These are phyloP conservation scores for Phaffomyces antillensis DNA, from an alignment of 805 yeast species.

Conservation along the genomic window DNA sequence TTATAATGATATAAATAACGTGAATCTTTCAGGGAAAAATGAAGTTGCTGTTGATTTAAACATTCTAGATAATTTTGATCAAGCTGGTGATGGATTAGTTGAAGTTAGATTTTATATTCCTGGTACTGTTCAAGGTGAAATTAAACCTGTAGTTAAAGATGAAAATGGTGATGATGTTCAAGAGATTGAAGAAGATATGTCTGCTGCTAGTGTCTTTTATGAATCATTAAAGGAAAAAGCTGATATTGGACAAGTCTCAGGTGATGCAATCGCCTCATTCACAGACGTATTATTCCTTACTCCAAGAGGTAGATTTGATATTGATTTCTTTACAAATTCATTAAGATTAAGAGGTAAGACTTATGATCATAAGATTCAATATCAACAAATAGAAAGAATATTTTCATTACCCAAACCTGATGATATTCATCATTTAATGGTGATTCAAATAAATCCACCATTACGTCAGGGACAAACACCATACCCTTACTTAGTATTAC, in stretches of 20 bases:
- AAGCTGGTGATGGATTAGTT: conserved; percentile 91
- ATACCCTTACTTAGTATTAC: conserved; percentile 86
- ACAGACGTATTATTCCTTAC: conserved; percentile 87
- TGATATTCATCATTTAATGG: conserved; percentile 80
- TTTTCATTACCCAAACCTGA: conserved; percentile 93
- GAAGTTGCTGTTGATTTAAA: conserved; percentile 90
- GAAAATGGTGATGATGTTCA: conserved; percentile 30
- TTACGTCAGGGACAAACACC: conserved; percentile 97
- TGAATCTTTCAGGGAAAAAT: conserved; percentile 84
- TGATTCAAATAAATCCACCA: conserved; percentile 93
- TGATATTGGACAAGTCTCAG: conserved; percentile 88
- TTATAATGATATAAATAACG: conserved; percentile 68
- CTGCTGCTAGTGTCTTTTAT: conserved; percentile 79
- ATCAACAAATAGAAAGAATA: conserved; percentile 81
- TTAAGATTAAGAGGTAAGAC: conserved; percentile 94
- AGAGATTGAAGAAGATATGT: conserved; percentile 38
- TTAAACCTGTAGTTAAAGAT: conserved; percentile 1
- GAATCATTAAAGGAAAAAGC: conserved; percentile 91
- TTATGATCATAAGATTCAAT: conserved; percentile 92
- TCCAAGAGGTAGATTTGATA: conserved; percentile 97
- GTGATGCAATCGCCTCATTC: conserved; percentile 91
- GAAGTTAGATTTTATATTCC: conserved; percentile 93
- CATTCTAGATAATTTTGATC: conserved; percentile 42
- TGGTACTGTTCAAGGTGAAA: conserved; percentile 52
- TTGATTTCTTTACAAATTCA: conserved; percentile 83